Evolutionary conservation across 805 yeast genomes (phyloP).

Genomic region (Yarrowia sp.): DNA sequence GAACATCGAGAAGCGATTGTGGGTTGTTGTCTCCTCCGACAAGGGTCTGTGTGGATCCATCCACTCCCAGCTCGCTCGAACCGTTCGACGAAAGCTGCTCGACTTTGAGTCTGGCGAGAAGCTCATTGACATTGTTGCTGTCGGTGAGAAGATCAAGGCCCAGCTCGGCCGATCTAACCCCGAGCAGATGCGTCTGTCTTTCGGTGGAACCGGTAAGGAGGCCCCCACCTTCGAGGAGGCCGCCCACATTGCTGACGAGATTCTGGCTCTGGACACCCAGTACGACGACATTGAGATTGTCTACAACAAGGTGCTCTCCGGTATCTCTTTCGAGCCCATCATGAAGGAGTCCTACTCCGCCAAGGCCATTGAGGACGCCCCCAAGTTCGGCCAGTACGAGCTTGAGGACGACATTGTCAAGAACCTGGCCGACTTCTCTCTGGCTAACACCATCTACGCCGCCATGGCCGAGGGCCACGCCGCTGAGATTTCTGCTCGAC

Average conservation of each 20-base stretch:
- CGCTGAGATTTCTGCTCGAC: constrained; percentile 96
- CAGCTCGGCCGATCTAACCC: constrained; percentile 87
- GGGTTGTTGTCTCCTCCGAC: constrained; percentile 92
- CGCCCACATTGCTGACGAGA: constrained; percentile 85
- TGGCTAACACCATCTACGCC: constrained; percentile 86
- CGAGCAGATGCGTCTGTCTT: constrained; percentile 70
- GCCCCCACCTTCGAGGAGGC: constrained; percentile 94
- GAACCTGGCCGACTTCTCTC: constrained; percentile 77
- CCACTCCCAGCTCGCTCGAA: constrained; percentile 92
- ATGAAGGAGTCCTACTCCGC: constrained; percentile 69
- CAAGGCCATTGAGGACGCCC: constrained; percentile 78
- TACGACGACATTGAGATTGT: constrained; percentile 81
- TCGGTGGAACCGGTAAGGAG: constrained; percentile 94
- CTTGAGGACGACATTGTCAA: constrained; percentile 65
- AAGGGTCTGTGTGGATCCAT: constrained; percentile 99
- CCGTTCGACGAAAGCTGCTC: constrained; percentile 71
- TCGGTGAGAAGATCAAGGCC: constrained; percentile 93
- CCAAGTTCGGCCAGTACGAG: constrained; percentile 82
- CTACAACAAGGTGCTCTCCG: constrained; percentile 86
- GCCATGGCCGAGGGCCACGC: constrained; percentile 99
- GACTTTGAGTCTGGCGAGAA: constrained; percentile 60
- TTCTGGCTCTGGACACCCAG: constrained; percentile 60
- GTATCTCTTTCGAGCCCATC: constrained; percentile 90
- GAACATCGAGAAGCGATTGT: constrained; percentile 66
- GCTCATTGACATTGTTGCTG: constrained; percentile 69